Percentiles rank a stretch among this genome's conserved stretches.
Conservation (phyloP, 2,329 filamentous ascomycete genomes). For the Juglanconis juglandina region DNA sequence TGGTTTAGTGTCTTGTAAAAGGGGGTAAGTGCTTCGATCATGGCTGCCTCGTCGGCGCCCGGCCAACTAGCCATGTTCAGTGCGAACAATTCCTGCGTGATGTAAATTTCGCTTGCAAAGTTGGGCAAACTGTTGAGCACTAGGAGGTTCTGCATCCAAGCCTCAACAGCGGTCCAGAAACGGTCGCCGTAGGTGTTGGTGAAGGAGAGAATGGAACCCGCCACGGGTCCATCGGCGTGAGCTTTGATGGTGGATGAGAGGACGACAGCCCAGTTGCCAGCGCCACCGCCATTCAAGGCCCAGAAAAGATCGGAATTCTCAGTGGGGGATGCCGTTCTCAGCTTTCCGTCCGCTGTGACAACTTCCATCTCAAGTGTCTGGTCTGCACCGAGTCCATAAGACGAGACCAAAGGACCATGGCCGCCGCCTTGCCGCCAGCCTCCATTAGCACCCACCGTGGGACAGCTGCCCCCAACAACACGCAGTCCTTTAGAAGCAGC, state of each 20-base stretch:
- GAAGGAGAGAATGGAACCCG: constrained; percentile 19
- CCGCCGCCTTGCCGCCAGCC: constrained; percentile 52
- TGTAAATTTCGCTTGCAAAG: constrained; percentile 23
- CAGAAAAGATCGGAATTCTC: constrained; percentile 54
- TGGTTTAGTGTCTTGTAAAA: constrained; percentile 26
- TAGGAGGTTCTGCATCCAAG: constrained; percentile 20
- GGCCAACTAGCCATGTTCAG: neutral
- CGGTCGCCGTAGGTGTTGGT: constrained; percentile 16
- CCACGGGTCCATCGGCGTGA: constrained; percentile 18
- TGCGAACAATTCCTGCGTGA: constrained; percentile 8
- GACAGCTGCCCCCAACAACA: constrained; percentile 48
- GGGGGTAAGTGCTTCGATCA: constrained; percentile 26
- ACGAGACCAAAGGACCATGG: constrained; percentile 42
- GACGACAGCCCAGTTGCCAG: constrained; percentile 33
- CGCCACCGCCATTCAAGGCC: constrained; percentile 51
- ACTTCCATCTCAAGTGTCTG: constrained; percentile 45
- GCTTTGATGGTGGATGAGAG: constrained; percentile 23
- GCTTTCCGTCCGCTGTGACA: constrained; percentile 42
- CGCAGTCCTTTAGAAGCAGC: constrained; percentile 38
- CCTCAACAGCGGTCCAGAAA: constrained; percentile 19
- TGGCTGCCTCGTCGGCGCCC: neutral
- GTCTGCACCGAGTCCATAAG: constrained; percentile 48
- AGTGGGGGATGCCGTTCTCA: constrained; percentile 41
- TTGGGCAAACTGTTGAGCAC: constrained; percentile 23
- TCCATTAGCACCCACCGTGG: constrained; percentile 40